A percentile compares a stretch with the other conserved stretches of the same genome.
phyloP scores from a whole-genome alignment of 768 basidiomycete species.

The Serendipita indica region DNA sequence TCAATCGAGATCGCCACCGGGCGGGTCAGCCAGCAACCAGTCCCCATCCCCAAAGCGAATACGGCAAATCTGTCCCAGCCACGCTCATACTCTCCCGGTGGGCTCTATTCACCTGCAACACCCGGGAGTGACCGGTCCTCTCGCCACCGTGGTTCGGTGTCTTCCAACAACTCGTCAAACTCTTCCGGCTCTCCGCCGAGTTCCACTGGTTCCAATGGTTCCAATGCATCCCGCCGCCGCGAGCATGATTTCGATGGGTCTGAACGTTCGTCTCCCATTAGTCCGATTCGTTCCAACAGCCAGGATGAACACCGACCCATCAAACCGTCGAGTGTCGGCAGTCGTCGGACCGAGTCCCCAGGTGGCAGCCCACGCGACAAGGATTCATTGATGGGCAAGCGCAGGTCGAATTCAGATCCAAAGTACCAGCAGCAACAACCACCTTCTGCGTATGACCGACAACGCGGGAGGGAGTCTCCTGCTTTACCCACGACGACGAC shows the following conservation, averaged over 20 bases:
- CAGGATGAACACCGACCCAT: neutral
- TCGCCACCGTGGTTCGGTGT: neutral
- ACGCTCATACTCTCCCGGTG: neutral
- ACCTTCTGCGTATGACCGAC: neutral
- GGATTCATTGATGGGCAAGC: neutral
- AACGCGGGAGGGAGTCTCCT: neutral
- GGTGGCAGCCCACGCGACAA: neutral
- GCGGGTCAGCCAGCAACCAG: slow-evolving; percentile 1
- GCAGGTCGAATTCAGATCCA: slow-evolving; percentile 6
- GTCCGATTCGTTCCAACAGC: neutral
- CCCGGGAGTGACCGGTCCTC: neutral
- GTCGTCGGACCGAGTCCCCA: neutral
- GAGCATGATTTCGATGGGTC: slow-evolving; percentile 1
- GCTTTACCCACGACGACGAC: neutral
- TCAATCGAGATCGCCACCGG: neutral
- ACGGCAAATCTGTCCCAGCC: neutral
- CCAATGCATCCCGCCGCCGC: neutral
- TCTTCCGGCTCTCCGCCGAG: slow-evolving; percentile 5
- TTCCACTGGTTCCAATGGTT: too few species aligned
- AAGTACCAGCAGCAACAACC: neutral
- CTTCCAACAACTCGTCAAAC: neutral
- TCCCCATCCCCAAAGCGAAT: neutral
- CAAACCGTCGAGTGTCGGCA: neutral
- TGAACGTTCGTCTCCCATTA: neutral
- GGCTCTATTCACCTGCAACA: neutral